These are phyloP conservation scores for Boletus pseudo-olivaceus DNA, from an alignment of 768 basidiomycete genomes.

Conservation along the genomic window DNA sequence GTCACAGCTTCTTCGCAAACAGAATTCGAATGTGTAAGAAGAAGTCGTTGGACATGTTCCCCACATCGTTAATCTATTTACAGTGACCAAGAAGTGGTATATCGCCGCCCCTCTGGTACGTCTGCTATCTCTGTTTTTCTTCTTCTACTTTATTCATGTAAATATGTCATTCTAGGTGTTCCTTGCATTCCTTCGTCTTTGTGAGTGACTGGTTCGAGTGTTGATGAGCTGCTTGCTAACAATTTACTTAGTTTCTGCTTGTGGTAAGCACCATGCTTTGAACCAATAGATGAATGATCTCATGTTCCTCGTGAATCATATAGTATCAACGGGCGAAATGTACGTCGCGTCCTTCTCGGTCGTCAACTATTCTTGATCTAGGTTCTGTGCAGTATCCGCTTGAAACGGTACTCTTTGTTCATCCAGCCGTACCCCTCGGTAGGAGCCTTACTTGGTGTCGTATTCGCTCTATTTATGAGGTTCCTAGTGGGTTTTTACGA, in stretches of 20 bases:
- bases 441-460: neutral
- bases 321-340: slow-evolving; percentile 34
- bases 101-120: slow-evolving; percentile 29
- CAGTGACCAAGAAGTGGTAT: slow-evolving; percentile 34
- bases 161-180: slow-evolving; percentile 15
- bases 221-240: slow-evolving; percentile 2
- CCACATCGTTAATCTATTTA: slow-evolving; percentile 1
- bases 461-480: neutral
- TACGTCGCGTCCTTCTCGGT: slow-evolving; percentile 3
- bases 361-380: neutral
- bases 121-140: neutral
- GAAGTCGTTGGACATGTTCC: neutral
- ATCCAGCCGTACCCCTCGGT: slow-evolving; percentile 32
- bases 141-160: neutral
- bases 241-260: slow-evolving; percentile 24
- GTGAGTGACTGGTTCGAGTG: slow-evolving; percentile 15
- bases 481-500: slow-evolving; percentile 30
- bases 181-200: slow-evolving; percentile 33
- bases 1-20: slow-evolving; percentile 31
- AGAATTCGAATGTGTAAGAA: slow-evolving; percentile 33
- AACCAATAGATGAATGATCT: neutral
- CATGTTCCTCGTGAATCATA: neutral
- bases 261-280: slow-evolving; percentile 16
- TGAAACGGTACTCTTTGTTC: slow-evolving; percentile 29
- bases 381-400: slow-evolving; percentile 16